A percentile compares a stretch with the other conserved stretches of the same genome.
Evolutionary conservation across 2,329 filamentous ascomycete genomes (phyloP).

Genomic region (Fonsecaea pedrosoi): DNA sequence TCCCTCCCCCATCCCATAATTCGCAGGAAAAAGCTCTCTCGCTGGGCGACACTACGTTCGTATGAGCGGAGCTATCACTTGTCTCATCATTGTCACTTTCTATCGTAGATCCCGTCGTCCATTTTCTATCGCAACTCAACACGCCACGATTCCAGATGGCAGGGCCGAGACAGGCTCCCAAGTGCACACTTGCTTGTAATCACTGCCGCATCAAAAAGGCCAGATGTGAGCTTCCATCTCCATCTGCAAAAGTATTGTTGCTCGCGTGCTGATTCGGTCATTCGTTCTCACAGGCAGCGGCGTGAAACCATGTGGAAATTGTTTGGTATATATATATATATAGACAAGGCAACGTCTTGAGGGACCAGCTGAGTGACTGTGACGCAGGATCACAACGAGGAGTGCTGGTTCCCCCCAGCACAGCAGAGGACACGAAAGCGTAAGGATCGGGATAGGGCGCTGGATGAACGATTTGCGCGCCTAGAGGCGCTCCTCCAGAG

Average conservation of each 20-base stretch:
- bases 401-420: slow-evolving; percentile 10
- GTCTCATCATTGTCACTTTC: slow-evolving; percentile 1
- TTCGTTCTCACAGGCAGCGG: slow-evolving; percentile 9
- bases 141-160: slow-evolving; percentile 5
- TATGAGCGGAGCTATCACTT: slow-evolving; percentile 4
- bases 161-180: slow-evolving; percentile 1
- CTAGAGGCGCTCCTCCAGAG: slow-evolving; percentile 4
- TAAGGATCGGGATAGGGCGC: slow-evolving; percentile 3
- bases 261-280: not conserved
- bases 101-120: not conserved
- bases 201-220: slow-evolving; percentile 16
- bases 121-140: not conserved
- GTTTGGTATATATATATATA: slow-evolving; percentile 1
- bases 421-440: slow-evolving; percentile 10
- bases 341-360: not conserved
- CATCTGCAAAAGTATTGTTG: not conserved
- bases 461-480: slow-evolving; percentile 10
- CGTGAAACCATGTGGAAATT: slow-evolving; percentile 10
- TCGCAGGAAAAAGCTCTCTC: not conserved
- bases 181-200: slow-evolving; percentile 8
- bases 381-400: slow-evolving; percentile 7
- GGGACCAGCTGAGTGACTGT: not conserved
- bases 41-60: slow-evolving; percentile 2
- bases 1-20: not conserved
- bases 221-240: slow-evolving; percentile 14